Evolutionary conservation across 1,284 basidiomycete genomes (phyloP).

Genomic region (Fistulinella cinereoalba): DNA sequence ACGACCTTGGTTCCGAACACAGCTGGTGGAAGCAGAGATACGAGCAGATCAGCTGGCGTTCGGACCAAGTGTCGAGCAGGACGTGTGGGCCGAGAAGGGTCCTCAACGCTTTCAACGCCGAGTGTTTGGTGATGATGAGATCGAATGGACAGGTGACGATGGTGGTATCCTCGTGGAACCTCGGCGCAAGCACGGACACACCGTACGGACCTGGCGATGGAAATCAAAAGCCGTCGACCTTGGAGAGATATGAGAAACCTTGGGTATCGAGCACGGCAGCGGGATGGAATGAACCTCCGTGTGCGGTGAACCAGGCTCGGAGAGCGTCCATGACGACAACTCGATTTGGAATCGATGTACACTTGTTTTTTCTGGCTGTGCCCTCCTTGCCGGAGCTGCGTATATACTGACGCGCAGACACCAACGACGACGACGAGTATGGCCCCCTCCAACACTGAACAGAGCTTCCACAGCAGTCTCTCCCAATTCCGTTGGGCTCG

Average conservation of each 20-base stretch:
- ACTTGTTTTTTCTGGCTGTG: not conserved
- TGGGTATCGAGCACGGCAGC: constrained; percentile 9
- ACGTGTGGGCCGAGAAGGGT: constrained; percentile 34
- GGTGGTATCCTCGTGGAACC: constrained; percentile 49
- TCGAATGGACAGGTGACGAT: constrained; percentile 76
- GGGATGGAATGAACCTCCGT: constrained; percentile 18
- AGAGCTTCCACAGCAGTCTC: constrained; percentile 65
- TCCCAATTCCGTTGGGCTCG: constrained; percentile 86
- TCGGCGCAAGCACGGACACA: constrained; percentile 52
- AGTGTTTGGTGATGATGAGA: constrained; percentile 63
- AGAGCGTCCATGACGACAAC: constrained; percentile 13
- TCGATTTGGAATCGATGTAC: not conserved
- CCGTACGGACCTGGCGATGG: constrained; percentile 48
- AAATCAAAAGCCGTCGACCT: not conserved
- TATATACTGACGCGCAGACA: too few species aligned
- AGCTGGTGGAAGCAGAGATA: constrained; percentile 76
- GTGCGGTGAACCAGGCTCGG: constrained; percentile 11
- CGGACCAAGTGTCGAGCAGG: constrained; percentile 49
- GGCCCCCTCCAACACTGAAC: constrained; percentile 42
- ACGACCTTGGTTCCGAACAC: constrained; percentile 31
- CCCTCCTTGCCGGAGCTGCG: too few species aligned
- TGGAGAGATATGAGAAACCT: constrained; percentile 5
- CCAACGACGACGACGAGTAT: too few species aligned
- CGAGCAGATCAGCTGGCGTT: constrained; percentile 67
- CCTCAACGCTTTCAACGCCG: constrained; percentile 45